A percentile compares a stretch with the other conserved stretches of the same genome.
Conservation (phyloP, 768 basidiomycete genomes). For the Kwoniella dejecticola region DNA sequence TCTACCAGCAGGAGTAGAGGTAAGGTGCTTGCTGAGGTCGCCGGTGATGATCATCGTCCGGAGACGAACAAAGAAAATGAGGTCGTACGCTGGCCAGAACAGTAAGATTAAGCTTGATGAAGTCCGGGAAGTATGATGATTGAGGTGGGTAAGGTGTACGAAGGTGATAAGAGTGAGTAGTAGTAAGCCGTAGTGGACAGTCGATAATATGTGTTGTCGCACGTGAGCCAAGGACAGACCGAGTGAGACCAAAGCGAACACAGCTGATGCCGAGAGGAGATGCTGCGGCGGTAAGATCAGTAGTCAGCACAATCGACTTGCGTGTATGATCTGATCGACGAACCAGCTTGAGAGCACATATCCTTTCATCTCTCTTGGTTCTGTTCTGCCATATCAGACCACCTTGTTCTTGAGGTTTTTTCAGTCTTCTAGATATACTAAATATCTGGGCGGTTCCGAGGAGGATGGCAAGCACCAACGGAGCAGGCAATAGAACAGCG, state of each 20-base stretch:
- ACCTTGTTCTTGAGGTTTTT: conserved; percentile 55
- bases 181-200: conserved; percentile 63
- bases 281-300: conserved; percentile 1
- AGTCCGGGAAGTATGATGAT: conserved; percentile 69
- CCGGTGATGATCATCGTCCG: conserved; percentile 60
- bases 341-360: conserved; percentile 70
- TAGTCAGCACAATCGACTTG: conserved; percentile 2
- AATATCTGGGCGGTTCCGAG: conserved; percentile 54
- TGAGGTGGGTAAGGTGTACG: conserved; percentile 64
- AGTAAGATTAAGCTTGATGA: conserved; percentile 74
- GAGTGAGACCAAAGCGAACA: conserved; percentile 61
- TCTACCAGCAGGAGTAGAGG: conserved; percentile 27
- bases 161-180: conserved; percentile 62
- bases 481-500: conserved; percentile 64
- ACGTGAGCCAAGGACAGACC: conserved; percentile 56
- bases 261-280: conserved; percentile 32
- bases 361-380: conserved; percentile 60
- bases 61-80: conserved; percentile 62
- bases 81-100: conserved; percentile 75
- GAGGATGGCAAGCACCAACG: conserved; percentile 60
- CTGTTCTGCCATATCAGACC: conserved; percentile 53
- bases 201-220: conserved; percentile 59
- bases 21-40: conserved; percentile 46
- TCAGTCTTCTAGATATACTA: conserved; percentile 28
- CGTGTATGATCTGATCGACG: conserved; percentile 49